Evolutionary conservation across 345 rosid genomes (phyloP).

Genomic region (Eutrema japonicum): DNA sequence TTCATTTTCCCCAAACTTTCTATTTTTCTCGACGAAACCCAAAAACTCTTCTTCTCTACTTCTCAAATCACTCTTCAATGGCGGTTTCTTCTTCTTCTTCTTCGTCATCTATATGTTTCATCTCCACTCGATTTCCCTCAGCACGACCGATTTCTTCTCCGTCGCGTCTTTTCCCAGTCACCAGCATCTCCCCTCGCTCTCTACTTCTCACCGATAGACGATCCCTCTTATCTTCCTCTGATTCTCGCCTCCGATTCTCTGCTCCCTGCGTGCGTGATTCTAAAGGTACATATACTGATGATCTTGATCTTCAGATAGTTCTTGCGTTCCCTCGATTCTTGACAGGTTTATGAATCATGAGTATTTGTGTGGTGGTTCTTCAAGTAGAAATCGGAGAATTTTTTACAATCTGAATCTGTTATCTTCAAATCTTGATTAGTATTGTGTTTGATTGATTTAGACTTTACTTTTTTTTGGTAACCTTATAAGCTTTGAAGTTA

Average conservation of each 20-base stretch:
- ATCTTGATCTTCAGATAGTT: neutral
- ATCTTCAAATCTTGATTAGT: neutral
- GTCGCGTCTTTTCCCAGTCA: slow-evolving; percentile 34
- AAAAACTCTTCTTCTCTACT: neutral
- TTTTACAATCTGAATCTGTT: neutral
- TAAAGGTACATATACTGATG: slow-evolving; percentile 46
- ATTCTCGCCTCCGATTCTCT: slow-evolving; percentile 42
- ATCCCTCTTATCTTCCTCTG: slow-evolving; percentile 28
- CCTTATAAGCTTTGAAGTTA: neutral
- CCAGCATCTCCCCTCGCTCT: slow-evolving; percentile 37
- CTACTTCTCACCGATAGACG: slow-evolving; percentile 41
- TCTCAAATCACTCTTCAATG: slow-evolving; percentile 10
- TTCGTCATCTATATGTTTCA: slow-evolving; percentile 15
- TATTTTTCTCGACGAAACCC: neutral
- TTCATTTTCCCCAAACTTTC: neutral
- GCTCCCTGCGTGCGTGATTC: slow-evolving; percentile 45
- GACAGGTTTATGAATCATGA: neutral
- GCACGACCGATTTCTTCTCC: slow-evolving; percentile 40
- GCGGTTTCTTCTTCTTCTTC: slow-evolving; percentile 23
- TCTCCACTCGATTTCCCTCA: neutral
- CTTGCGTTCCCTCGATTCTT: neutral
- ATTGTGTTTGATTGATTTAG: neutral
- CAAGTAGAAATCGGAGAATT: neutral
- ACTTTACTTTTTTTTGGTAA: neutral
- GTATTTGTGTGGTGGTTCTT: neutral